Evolutionary conservation across 306 rosid genomes (phyloP).

Genomic region (Prunus mongolica): DNA sequence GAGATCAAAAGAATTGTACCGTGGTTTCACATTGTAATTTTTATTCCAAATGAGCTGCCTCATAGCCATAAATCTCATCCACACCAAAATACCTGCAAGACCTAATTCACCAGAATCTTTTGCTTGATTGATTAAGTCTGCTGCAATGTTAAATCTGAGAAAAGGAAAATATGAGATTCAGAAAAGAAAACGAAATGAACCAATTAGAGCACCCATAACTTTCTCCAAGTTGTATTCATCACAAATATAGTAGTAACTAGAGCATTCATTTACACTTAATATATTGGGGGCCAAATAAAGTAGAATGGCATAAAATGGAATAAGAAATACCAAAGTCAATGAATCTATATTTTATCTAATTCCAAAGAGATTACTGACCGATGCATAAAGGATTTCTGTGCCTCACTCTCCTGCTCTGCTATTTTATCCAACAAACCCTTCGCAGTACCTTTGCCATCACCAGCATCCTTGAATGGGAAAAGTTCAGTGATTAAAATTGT

Average conservation of each 20-base stretch:
- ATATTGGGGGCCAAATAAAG: background rate
- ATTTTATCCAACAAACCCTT: conserved; percentile 71
- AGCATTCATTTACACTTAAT: background rate
- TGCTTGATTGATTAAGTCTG: conserved; percentile 74
- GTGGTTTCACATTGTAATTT: conserved; percentile 98
- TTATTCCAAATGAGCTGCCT: conserved; percentile 99
- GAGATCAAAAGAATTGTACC: conserved; percentile 44
- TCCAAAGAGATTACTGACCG: conserved; percentile 50
- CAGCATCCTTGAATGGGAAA: conserved; percentile 51
- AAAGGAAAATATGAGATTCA: conserved; percentile 21
- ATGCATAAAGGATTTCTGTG: conserved; percentile 97
- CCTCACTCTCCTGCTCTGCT: conserved; percentile 79
- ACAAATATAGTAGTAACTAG: background rate
- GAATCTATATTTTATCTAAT: conserved; percentile 1
- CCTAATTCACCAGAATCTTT: conserved; percentile 76
- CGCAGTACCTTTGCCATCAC: conserved; percentile 78
- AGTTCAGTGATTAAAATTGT: conserved; percentile 21
- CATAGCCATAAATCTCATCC: conserved; percentile 99
- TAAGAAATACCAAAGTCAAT: background rate
- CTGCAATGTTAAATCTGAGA: conserved; percentile 91
- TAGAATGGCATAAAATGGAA: conserved; percentile 13
- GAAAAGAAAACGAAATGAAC: background rate
- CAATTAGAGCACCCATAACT: background rate
- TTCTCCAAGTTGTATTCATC: conserved; percentile 2
- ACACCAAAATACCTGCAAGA: conserved; percentile 81